Base-by-base conservation (phyloP, 805 yeast genomes). In the Lipomyces sp. region DNA sequence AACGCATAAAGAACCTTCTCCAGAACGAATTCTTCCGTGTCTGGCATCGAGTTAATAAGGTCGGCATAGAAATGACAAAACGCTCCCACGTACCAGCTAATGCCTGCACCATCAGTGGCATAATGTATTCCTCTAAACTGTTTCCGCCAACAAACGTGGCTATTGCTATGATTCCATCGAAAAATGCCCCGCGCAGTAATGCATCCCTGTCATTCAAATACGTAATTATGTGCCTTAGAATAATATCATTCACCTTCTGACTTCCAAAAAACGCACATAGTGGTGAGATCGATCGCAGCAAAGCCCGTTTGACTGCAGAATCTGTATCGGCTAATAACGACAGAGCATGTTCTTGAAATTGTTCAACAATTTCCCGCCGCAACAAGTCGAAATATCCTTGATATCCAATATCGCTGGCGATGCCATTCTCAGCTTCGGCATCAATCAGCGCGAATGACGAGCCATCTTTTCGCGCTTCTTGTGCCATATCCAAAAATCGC, bases 161-260 rank as follows among this genome's bases (percentile, higher is more conserved):
- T 8, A 95, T 81, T 0, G 88, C 86, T 1, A 92, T 83, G 10
- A 93, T 85, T 6, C 92, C 83, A 53, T 86, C 83, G 48, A 94
- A 87, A 72, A 95, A 87, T 3, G 87, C 86, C 35, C 90, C 79
- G 66, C 96, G 81, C 30, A 95, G 79, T 29, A 86, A 83, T 0
- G 88, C 79, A 73, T 87, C 86, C 63, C 86, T 83, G 74, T 93
- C 97, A 76, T 95, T 95, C 69, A 95, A 78, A 74, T 92, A 95
- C 0, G 98, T 93, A 55, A 95, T 93, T 64, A 93, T 80, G 79
- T 95, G 98, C 56, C 97, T 92, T 57, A 95, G 78, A 30, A 95
- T 87, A 53, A 95, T 81, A 75, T 95, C 98, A 74, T 90, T 93
- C 0, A 97, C 89, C 71, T 87, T 90, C 63, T 91, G 96, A 63